Conservation (phyloP, 768 basidiomycete genomes). For the Tylopilus balloui region DNA sequence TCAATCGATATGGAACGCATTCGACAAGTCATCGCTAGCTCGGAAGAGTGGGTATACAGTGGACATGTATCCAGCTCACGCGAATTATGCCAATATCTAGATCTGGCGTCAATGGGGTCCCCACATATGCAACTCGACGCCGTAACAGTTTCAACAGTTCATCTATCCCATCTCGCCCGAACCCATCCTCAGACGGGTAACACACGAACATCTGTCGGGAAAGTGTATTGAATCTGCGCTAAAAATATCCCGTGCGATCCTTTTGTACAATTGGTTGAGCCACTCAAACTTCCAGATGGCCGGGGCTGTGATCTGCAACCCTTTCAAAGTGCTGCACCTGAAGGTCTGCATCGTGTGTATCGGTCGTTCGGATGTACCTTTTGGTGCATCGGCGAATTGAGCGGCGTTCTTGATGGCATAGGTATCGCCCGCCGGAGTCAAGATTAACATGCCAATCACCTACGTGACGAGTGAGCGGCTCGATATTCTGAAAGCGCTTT, state of each 20-base stretch:
- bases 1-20: too few species aligned
- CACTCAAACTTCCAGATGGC: constrained; percentile 40
- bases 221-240: constrained; percentile 45
- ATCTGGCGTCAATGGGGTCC: background rate
- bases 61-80: background rate
- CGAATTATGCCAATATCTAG: background rate
- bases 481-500: background rate
- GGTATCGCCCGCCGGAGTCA: constrained; percentile 43
- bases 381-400: constrained; percentile 49
- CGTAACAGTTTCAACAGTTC: constrained; percentile 38
- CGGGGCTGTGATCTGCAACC: background rate
- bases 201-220: constrained; percentile 47
- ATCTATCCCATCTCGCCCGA: constrained; percentile 44
- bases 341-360: constrained; percentile 43
- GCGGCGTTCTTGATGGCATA: constrained; percentile 56
- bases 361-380: constrained; percentile 50
- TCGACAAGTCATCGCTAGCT: too few species aligned
- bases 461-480: constrained; percentile 9
- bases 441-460: constrained; percentile 47
- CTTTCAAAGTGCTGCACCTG: constrained; percentile 28
- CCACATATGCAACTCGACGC: constrained; percentile 8
- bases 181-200: constrained; percentile 43
- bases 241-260: constrained; percentile 29
- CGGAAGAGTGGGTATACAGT: too few species aligned
- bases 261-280: constrained; percentile 41